Conservation (phyloP, 805 yeast species). For the Pichia scutulata region DNA sequence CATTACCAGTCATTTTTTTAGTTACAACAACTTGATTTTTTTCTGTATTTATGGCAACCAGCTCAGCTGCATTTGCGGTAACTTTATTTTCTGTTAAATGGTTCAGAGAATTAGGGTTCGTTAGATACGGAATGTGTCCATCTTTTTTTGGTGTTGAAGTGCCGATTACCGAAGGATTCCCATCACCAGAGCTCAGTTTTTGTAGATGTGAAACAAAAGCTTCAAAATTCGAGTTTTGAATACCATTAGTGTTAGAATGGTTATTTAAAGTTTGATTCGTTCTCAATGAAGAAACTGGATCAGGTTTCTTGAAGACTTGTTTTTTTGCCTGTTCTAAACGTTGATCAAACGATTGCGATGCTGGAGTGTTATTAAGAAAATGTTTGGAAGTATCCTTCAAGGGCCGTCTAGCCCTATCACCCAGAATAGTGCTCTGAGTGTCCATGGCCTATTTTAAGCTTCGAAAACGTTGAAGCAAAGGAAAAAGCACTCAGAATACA, state of each 20-base stretch:
- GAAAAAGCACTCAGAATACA: not conserved
- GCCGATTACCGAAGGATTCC: conserved; percentile 6
- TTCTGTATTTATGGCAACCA: not conserved
- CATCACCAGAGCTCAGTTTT: conserved; percentile 7
- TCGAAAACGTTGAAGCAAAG: not conserved
- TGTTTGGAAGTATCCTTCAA: conserved; percentile 24
- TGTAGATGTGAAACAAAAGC: not conserved
- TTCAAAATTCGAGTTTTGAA: not conserved
- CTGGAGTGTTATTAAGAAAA: conserved; percentile 15
- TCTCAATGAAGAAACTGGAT: not conserved
- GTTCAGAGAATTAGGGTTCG: not conserved
- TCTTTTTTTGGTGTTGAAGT: conserved; percentile 16
- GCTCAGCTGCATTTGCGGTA: not conserved
- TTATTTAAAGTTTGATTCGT: not conserved
- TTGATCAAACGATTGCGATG: not conserved
- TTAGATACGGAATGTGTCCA: conserved; percentile 9
- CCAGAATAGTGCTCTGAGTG: not conserved
- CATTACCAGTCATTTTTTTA: conserved; percentile 29
- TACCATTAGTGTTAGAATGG: not conserved
- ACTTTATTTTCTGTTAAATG: not conserved
- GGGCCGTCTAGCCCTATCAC: conserved; percentile 14
- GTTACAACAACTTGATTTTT: conserved; percentile 7
- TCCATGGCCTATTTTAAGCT: not conserved
- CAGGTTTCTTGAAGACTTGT: not conserved
- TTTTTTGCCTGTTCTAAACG: not conserved